Evolutionary conservation across 495 filamentous ascomycete species (phyloP), one percentile per base, ranked within the genome.

Genomic region (Aspergillus sparsus): DNA sequence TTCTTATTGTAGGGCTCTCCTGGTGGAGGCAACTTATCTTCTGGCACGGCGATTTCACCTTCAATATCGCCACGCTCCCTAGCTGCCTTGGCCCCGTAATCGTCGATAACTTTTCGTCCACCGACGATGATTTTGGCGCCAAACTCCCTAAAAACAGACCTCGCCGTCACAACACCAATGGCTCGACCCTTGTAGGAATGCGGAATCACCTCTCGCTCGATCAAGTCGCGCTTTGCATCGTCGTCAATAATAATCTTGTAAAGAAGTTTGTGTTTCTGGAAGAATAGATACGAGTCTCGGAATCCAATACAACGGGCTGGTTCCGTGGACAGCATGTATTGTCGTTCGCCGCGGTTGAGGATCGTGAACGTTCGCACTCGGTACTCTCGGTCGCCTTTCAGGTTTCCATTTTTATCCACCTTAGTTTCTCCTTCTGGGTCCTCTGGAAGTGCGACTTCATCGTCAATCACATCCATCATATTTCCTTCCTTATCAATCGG

Each of bases 251-350:
- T 94, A 67, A 97, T 94, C 77, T 97, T 97, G 80, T 91, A 92
- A 16, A 97, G 87, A 67, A 92, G 85, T 69, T 88, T 89, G 77
- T 97, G 93, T 70, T 96, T 96, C 65, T 93, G 93, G 80, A 98
- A 98, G 81, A 98, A 98, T 13, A 98, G 82, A 70, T 98, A 98
- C 57, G 90, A 94, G 75, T 98, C 94, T 55, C 94, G 80, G 82
- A 98, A 98, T 7, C 94, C 94, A 50, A 96, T 93, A 66, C 94
- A 98, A 57, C 94, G 85, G 18, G 94, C 94, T 5, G 94, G 94
- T 66, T 98, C 94, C 2, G 94, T 98, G 2, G 92, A 97, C 67
- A 98, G 78, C 94, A 98, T 98, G 84, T 98, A 98, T 13, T 95
- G 83, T 21, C 91, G 76, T 32, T 94, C 82, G n/a, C 86, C 90